Base-by-base conservation (phyloP, 352 stramenopile species). In the Phytophthora brassicae region DNA sequence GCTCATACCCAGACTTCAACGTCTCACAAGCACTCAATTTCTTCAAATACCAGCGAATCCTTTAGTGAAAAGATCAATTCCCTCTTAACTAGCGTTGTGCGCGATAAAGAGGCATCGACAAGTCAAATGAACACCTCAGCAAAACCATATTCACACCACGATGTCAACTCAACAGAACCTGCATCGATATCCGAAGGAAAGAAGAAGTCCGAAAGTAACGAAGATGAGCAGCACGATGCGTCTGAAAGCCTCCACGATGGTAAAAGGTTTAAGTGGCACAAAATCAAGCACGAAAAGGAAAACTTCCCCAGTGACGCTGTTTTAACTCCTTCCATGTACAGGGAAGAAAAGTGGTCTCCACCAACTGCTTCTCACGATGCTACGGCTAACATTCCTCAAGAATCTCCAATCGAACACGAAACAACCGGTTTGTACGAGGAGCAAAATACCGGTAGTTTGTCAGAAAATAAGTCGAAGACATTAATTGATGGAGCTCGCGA, bases 11-110 rank as follows among this genome's bases (percentile, higher is more conserved):
- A 43, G 36, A 17, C 17, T 14, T 11, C 36, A 12, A 22, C 36
- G 16, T 17, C 4, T 43, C n/a, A n/a, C n/a, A n/a, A n/a, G n/a
- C n/a, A n/a, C n/a, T n/a, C n/a, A n/a, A n/a, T n/a, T n/a, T n/a
- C n/a, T n/a, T n/a, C n/a, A n/a, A n/a, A n/a, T n/a, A n/a, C n/a
- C n/a, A n/a, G n/a, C n/a, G n/a, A n/a, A n/a, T 20, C 46, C 20
- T 33, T 24, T 50, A 46, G 45, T 44, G 42, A 44, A 44, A 24
- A 17, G 36, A 42, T n/a, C n/a, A n/a, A n/a, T n/a, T n/a, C n/a
- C n/a, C n/a, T n/a, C n/a, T n/a, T n/a, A n/a, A n/a, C n/a, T n/a
- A n/a, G n/a, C n/a, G n/a, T n/a, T n/a, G n/a, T n/a, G n/a, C n/a
- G n/a, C n/a, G n/a, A n/a, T n/a, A n/a, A n/a, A n/a, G n/a, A n/a